Conservation (phyloP, 192 early-diverging fungal genomes). For the Gigaspora rosea region DNA sequence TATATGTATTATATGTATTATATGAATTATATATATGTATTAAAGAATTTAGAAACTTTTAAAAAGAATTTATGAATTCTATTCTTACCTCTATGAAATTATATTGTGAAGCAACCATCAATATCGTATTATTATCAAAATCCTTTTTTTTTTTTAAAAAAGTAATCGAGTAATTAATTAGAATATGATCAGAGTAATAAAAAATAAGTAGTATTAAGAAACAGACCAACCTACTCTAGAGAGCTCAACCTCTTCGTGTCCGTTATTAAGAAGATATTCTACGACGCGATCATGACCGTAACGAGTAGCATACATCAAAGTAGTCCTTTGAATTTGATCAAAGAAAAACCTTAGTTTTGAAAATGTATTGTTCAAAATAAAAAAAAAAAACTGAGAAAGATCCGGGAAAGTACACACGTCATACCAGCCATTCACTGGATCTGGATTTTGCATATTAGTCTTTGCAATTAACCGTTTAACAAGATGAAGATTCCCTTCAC, state of each 20-base stretch:
- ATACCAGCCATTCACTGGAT: slow-evolving; percentile 31
- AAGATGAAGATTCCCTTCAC: slow-evolving; percentile 23
- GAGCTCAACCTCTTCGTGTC: slow-evolving; percentile 19
- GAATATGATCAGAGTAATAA: not conserved
- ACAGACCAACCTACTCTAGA: slow-evolving; percentile 17
- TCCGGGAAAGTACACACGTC: not conserved
- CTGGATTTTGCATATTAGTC: slow-evolving; percentile 27
- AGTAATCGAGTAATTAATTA: not conserved
- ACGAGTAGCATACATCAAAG: slow-evolving; percentile 28
- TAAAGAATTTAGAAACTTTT: not conserved
- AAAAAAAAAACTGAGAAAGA: not conserved
- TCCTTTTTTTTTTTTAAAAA: not conserved
- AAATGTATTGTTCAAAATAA: too few relatives aligned
- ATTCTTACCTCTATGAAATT: slow-evolving; percentile 20
- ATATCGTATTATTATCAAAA: slow-evolving; percentile 30
- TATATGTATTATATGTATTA: too few relatives aligned
- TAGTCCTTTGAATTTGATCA: slow-evolving; percentile 14
- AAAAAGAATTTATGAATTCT: not conserved
- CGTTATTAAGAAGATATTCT: slow-evolving; percentile 17
- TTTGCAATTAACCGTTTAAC: slow-evolving; percentile 22
- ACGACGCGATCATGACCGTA: slow-evolving; percentile 8
- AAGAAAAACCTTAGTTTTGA: too few relatives aligned
- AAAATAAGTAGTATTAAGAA: not conserved
- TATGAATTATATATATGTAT: too few relatives aligned
- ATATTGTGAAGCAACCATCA: slow-evolving; percentile 27